Percentiles rank a stretch among this genome's conserved stretches.
phyloP scores from a whole-genome alignment of 805 yeast genomes.

The Lipomyces starkeyi region DNA sequence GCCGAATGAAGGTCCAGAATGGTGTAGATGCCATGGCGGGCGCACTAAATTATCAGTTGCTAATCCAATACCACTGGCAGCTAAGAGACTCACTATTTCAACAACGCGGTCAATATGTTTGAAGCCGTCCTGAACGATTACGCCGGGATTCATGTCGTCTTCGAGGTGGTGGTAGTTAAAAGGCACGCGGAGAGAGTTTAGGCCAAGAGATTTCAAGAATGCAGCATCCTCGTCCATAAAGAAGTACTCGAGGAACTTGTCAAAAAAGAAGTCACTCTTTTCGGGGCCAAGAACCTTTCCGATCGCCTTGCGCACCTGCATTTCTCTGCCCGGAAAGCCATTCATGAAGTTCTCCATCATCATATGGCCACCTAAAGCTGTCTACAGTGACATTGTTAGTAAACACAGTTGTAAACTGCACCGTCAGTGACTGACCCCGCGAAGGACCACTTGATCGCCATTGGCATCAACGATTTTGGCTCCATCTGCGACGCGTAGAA shows the following conservation, averaged over 20 bases:
- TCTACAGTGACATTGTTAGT: conserved; percentile 38
- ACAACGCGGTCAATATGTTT: conserved; percentile 53
- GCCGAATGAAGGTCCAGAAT: conserved; percentile 57
- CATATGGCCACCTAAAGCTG: conserved; percentile 50
- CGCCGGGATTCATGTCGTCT: conserved; percentile 54
- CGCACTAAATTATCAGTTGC: conserved; percentile 41
- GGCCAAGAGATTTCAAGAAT: conserved; percentile 51
- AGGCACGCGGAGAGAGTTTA: conserved; percentile 58
- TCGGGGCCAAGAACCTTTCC: conserved; percentile 53
- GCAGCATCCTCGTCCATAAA: conserved; percentile 59
- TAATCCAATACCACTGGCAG: background rate
- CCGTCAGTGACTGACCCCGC: conserved; percentile 44
- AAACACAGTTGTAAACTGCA: background rate
- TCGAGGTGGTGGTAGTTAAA: conserved; percentile 59
- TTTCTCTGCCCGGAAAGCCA: conserved; percentile 61
- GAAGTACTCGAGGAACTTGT: conserved; percentile 57
- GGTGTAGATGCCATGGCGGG: conserved; percentile 56
- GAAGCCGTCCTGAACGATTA: conserved; percentile 55
- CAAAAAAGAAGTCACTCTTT: conserved; percentile 57
- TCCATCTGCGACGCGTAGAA: conserved; percentile 51
- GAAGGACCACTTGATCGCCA: conserved; percentile 52
- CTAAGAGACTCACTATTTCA: conserved; percentile 38
- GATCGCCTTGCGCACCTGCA: conserved; percentile 55
- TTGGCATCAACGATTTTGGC: conserved; percentile 56
- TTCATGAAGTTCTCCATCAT: conserved; percentile 65